Conservation (phyloP, 768 basidiomycete species). For the Xerocomus potaroensis region DNA sequence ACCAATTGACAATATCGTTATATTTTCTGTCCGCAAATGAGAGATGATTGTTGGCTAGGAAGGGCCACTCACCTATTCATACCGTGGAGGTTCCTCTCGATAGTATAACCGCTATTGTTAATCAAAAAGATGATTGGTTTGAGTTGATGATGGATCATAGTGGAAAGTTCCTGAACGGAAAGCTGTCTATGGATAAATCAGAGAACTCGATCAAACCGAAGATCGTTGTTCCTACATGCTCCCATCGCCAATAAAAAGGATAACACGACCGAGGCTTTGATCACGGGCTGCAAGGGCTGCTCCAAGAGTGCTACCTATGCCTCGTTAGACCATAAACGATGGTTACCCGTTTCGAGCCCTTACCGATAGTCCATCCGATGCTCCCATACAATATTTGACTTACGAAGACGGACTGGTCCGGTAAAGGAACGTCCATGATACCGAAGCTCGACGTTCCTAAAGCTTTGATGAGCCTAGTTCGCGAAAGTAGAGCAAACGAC, state of each 20-base stretch:
- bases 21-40: constrained; percentile 51
- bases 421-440: constrained; percentile 74
- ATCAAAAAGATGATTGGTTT: constrained; percentile 82
- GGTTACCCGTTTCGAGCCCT: constrained; percentile 11
- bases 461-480: not conserved
- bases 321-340: not conserved
- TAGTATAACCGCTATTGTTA: constrained; percentile 82
- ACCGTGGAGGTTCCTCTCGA: constrained; percentile 78
- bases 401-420: constrained; percentile 59
- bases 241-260: constrained; percentile 85
- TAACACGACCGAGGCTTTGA: constrained; percentile 54
- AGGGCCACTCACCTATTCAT: constrained; percentile 39
- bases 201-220: not conserved
- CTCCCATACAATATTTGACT: constrained; percentile 87
- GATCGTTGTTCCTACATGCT: constrained; percentile 50
- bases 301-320: constrained; percentile 61
- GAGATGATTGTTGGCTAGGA: not conserved
- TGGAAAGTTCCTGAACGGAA: constrained; percentile 78
- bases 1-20: constrained; percentile 82
- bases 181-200: constrained; percentile 50
- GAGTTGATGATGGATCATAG: constrained; percentile 70
- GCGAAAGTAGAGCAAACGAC: not conserved
- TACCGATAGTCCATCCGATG: constrained; percentile 86
- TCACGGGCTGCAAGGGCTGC: constrained; percentile 79
- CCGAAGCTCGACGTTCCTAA: constrained; percentile 80